A percentile compares a stretch with the other conserved stretches of the same genome.
phyloP scores from a whole-genome alignment of 2,329 filamentous ascomycete species.

The Fusarium albidum region DNA sequence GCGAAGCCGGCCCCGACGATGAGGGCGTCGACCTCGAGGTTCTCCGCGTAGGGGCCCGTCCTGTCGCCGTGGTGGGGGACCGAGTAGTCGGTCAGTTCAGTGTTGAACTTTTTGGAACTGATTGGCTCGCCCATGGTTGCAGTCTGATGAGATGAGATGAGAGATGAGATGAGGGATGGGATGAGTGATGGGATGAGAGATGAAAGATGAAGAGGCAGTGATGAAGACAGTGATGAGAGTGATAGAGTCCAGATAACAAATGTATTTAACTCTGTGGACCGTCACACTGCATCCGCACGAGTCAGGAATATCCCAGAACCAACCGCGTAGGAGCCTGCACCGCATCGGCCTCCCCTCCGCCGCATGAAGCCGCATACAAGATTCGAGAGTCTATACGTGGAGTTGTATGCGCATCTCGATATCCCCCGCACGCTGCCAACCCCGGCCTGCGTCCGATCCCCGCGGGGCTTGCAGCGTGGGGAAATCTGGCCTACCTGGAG shows the following conservation, averaged over 20 bases:
- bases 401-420: background rate
- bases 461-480: conserved; percentile 2
- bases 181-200: background rate
- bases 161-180: background rate
- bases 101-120: conserved; percentile 50
- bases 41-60: conserved; percentile 51
- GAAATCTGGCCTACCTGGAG: conserved; percentile 24
- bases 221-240: background rate
- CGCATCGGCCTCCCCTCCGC: conserved; percentile 15
- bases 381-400: too few relatives aligned
- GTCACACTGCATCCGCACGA: background rate
- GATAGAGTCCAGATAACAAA: too few relatives aligned
- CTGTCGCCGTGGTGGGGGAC: conserved; percentile 36
- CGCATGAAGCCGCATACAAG: background rate
- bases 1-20: conserved; percentile 57
- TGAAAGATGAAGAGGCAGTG: too few relatives aligned
- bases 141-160: background rate
- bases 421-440: background rate
- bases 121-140: conserved; percentile 35
- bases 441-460: background rate
- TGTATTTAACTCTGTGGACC: background rate
- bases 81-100: conserved; percentile 51
- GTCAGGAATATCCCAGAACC: background rate
- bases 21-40: conserved; percentile 54
- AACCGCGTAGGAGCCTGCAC: background rate